Evolutionary conservation across 352 stramenopile species (phyloP).

Genomic region (Nothophytophthora sp.): DNA sequence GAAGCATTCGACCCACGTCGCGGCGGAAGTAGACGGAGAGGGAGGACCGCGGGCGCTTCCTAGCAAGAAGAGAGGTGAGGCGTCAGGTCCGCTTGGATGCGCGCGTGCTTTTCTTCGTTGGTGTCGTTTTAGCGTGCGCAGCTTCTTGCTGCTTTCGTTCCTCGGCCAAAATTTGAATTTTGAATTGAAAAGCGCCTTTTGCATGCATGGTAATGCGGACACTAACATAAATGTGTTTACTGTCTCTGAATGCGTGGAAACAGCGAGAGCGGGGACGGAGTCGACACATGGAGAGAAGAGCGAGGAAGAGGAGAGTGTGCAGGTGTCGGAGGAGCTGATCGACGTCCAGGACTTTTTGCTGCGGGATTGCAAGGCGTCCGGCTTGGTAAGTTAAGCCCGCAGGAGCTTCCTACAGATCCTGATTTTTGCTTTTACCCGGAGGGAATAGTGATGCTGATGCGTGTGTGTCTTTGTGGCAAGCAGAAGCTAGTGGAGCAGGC

Average conservation of each 20-base stretch:
- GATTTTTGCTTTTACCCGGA: conserved; percentile 1
- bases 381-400: too few species aligned
- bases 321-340: conserved; percentile 26
- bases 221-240: background rate
- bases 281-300: background rate
- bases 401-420: conserved; percentile 1
- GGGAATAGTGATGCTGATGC: background rate
- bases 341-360: conserved; percentile 54
- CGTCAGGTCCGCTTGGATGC: too few species aligned
- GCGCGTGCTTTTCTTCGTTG: too few species aligned
- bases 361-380: conserved; percentile 39
- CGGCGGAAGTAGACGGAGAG: background rate
- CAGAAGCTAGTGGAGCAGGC: conserved; percentile 69
- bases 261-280: conserved; percentile 4
- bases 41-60: conserved; percentile 1
- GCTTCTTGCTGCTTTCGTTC: background rate
- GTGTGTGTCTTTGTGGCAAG: background rate
- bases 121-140: too few species aligned
- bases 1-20: conserved; percentile 26
- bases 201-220: background rate
- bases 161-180: conserved; percentile 8
- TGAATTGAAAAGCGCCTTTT: conserved; percentile 15
- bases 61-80: conserved; percentile 21
- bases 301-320: background rate
- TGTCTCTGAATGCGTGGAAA: background rate